Evolutionary conservation across 2,329 filamentous ascomycete species (phyloP), one percentile per base, ranked within the genome.

Genomic region (Exserohilum turcica): DNA sequence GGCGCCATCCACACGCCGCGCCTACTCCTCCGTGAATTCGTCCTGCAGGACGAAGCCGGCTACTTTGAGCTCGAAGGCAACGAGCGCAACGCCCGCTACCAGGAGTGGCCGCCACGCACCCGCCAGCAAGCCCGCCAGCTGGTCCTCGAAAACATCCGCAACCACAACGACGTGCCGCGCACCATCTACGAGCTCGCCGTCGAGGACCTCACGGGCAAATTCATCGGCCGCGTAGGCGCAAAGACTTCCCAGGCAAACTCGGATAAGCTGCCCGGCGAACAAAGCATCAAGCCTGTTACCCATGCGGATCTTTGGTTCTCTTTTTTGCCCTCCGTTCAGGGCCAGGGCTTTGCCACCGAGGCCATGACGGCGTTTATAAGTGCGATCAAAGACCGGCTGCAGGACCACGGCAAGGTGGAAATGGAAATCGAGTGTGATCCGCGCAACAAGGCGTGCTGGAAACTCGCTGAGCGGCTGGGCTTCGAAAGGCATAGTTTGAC

Each of bases 371-470:
- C 62, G 0, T 71, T 74, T 9, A 59, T 73, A 15, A 39, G 52
- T 0, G 49, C 60, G 5, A 24, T 74, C 3, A 50, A 53, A 9
- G 43, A 54, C 6, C 12, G 46, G 9, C 15, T 54, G 21, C 40
- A 58, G 19, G 43, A 45, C 5, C 54, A 48, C 3, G 48, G 51
- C 8, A 55, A 53, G 19, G 3, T 68, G 9, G 60, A 64, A 19
- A 44, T 73, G 39, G 64, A 73, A 35, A 73, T 74, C 48, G 72
- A 74, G 38, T 73, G 70, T 36, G 71, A 74, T 61, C 71, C 72
- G 5, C 48, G 71, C 31, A 74, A 74, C 39, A 54, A 48, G 5
- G 54, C 57, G 7, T 67, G 68, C 27, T 64, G 64, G 61, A 68
- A 61, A 49, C 5, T 74, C 27, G 72, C 71, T 1, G 64, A 72